Base-by-base conservation (phyloP, 495 filamentous ascomycete genomes). In the Penicillium bialowiezense region DNA sequence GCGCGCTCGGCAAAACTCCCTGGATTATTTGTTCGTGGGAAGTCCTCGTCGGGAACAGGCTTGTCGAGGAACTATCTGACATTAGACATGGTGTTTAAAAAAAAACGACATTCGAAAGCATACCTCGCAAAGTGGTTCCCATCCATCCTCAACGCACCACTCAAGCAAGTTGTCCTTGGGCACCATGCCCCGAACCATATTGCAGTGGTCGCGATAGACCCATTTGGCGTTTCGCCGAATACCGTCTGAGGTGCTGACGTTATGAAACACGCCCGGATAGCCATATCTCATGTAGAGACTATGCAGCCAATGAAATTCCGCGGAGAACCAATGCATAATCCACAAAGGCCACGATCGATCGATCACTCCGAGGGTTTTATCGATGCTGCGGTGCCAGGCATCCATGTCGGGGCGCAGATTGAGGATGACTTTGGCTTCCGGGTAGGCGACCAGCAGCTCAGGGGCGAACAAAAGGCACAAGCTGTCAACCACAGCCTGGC, bases 61-160 rank as follows among this genome's bases (percentile, higher is more conserved):
- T 44, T 44, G 18, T 28, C 33, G 8, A 51, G 40, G 19, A 51
- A 51, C 48, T 51, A 39, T 42, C 9, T 43, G 15, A 41, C 38
- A 35, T 42, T n/a, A 42, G 47, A 23, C 9, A 28, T 14, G 15
- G n/a, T 42, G 41, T 41, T 23, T 24, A 35, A 21, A 26, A 4
- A 26, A 26, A 26, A 26, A 4, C 8, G 4, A 8, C 3, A 26
- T 26, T 26, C 23, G 3, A 26, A 26, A 8, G 8, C 23, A 26
- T 26, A 26, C 23, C 23, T 42, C 37, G 61, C 80, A 83, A 7
- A 83, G 64, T 5, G 79, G 79, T 35, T 61, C 74, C 80, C 79
- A 83, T 5, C 80, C 81, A 50, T 80, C 72, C 20, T 71, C 63
- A 43, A 81, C 71, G 29, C 60, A 63, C 64, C 76, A 83, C 55